Evolutionary conservation across 139 green algal species (phyloP), one percentile per base, ranked within the genome.

Genomic region (Nannochloris sp.): DNA sequence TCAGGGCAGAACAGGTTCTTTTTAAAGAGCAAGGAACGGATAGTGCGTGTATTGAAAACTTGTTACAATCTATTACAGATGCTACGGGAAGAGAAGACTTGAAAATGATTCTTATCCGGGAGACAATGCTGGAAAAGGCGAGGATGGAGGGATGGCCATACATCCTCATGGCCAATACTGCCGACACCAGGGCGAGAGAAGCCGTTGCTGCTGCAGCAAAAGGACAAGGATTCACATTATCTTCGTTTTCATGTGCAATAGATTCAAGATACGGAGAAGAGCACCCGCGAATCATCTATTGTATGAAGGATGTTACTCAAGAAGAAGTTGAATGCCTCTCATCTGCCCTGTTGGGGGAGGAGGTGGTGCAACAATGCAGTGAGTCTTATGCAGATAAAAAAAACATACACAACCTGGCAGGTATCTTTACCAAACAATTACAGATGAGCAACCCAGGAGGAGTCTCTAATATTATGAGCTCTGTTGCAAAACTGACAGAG

Each of bases 21-120:
- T 26, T 40, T 63, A 40, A 31, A 16, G 60, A 23, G 25, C 59
- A 43, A 53, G 11, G 5, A 37, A 37, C 50, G 25, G n/a, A 66
- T 13, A 17, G 37, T 33, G 61, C 45, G 31, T 25, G 6, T 11
- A 23, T 65, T 28, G 14, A 25, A 45, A 30, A 31, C 45, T 66
- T 81, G 10, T 23, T 81, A 45, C 23, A 55, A 2, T 51, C 66
- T 5, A 76, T 89, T 29, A 3, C 25, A 1, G 86, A 93, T 43
- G 14, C 64, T 40, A 91, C 86, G 14, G 86, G 78, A 5, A 59
- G 67, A 1, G 77, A 87, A 49, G 86, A 93, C 61, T 37, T 93
- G 12, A 28, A 82, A 8, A 33, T n/a, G 6, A n/a, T 73, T 51
- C 71, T 93, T 64, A 73, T 79, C 14, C n/a, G 62, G 12, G 37